Percentiles rank a stretch among this genome's conserved stretches.
phyloP scores from a whole-genome alignment of 768 basidiomycete genomes.

The Podaxis rugospora region DNA sequence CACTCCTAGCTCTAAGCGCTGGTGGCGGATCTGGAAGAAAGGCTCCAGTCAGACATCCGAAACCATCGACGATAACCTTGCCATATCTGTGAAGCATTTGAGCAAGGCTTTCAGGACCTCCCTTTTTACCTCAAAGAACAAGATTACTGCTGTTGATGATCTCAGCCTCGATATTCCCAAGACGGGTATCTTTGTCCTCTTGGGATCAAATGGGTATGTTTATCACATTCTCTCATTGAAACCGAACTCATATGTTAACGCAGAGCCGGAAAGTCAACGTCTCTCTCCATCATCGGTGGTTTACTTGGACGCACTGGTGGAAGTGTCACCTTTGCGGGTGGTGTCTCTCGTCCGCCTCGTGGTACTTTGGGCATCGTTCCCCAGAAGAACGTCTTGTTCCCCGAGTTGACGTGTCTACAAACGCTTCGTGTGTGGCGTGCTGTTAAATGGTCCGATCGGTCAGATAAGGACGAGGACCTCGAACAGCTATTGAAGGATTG shows the following conservation, averaged over 20 bases:
- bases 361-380: conserved; percentile 75
- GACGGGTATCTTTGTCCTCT: conserved; percentile 69
- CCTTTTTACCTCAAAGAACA: conserved; percentile 39
- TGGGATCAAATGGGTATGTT: conserved; percentile 65
- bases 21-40: conserved; percentile 33
- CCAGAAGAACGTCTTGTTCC: conserved; percentile 80
- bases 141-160: conserved; percentile 60
- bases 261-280: conserved; percentile 77
- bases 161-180: conserved; percentile 68
- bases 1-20: conserved; percentile 24
- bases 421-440: conserved; percentile 70
- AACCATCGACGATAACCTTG: conserved; percentile 34
- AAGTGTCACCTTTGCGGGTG: conserved; percentile 51
- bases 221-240: not conserved
- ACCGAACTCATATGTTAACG: conserved; percentile 3
- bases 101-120: conserved; percentile 55
- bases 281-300: conserved; percentile 62
- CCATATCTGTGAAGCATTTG: conserved; percentile 60
- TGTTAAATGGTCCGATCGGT: conserved; percentile 56
- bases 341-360: conserved; percentile 46
- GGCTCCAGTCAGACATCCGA: conserved; percentile 11
- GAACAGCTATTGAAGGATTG: conserved; percentile 66
- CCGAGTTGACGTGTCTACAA: conserved; percentile 70
- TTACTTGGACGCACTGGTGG: conserved; percentile 58
- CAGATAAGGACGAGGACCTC: conserved; percentile 48